Evolutionary conservation across 2,329 filamentous ascomycete genomes (phyloP).

Genomic region (Arthrobotrys entomopaga): DNA sequence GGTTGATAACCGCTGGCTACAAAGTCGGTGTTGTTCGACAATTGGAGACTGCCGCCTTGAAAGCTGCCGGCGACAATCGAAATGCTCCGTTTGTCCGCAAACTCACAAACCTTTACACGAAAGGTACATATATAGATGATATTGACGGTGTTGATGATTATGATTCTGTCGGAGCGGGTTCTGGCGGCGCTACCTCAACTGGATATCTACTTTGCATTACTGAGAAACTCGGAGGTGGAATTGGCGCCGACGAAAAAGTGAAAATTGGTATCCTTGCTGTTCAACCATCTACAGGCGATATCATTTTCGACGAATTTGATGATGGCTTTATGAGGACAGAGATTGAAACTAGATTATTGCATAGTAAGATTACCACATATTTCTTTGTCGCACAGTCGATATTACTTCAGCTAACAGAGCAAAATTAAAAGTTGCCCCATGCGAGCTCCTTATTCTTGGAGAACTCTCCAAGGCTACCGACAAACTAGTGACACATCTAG

Average conservation of each 20-base stretch:
- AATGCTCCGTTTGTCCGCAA: constrained; percentile 92
- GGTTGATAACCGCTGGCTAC: constrained; percentile 85
- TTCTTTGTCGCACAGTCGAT: too few relatives aligned
- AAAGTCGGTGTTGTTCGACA: constrained; percentile 97
- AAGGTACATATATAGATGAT: constrained; percentile 97
- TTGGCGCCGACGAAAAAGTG: constrained; percentile 90
- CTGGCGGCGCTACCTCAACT: constrained; percentile 72
- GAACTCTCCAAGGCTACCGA: constrained; percentile 89
- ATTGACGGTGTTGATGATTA: constrained; percentile 77
- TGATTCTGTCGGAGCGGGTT: constrained; percentile 58
- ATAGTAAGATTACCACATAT: constrained; percentile 65
- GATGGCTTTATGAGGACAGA: constrained; percentile 98
- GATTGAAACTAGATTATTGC: constrained; percentile 91
- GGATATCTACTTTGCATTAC: constrained; percentile 96
- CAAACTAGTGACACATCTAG: constrained; percentile 88
- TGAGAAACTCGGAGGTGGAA: constrained; percentile 80
- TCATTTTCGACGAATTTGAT: constrained; percentile 94
- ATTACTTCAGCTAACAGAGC: background rate
- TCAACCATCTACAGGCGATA: constrained; percentile 93
- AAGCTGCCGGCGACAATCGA: constrained; percentile 92
- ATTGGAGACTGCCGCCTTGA: constrained; percentile 92
- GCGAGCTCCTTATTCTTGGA: constrained; percentile 92
- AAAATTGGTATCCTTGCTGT: constrained; percentile 92
- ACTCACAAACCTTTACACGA: constrained; percentile 96
- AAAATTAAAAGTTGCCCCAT: constrained; percentile 78